Evolutionary conservation across 495 filamentous ascomycete genomes (phyloP).

Genomic region (Pseudomonodictys pantanalensis): DNA sequence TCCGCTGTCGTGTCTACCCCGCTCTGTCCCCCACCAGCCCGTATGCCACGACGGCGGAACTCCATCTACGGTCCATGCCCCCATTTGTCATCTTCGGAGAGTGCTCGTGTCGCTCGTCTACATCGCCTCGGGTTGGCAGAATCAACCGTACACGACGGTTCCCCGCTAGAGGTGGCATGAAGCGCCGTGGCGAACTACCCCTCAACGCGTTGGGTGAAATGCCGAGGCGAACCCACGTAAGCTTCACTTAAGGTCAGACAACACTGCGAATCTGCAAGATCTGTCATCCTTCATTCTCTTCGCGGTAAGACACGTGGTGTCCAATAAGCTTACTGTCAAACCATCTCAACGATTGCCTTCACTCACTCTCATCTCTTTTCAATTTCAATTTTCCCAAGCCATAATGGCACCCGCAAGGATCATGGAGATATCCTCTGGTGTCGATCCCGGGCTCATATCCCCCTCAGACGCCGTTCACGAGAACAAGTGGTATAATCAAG

Average conservation of each 20-base stretch:
- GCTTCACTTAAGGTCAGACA: neutral
- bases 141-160: neutral
- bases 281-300: neutral
- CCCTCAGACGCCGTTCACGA: conserved; percentile 19
- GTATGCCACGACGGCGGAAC: too few relatives aligned
- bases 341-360: too few relatives aligned
- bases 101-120: neutral
- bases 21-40: conserved; percentile 1
- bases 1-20: neutral
- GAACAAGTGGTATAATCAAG: conserved; percentile 23
- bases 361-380: neutral
- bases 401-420: conserved; percentile 9
- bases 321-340: too few relatives aligned
- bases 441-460: conserved; percentile 2
- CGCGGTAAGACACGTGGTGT: neutral
- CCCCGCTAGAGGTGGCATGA: neutral
- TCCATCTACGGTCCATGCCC: too few relatives aligned
- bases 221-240: neutral
- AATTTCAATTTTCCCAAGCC: neutral
- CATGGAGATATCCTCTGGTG: conserved; percentile 3
- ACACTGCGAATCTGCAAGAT: neutral
- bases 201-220: neutral
- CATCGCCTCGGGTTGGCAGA: neutral
- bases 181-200: conserved; percentile 1
- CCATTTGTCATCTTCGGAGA: too few relatives aligned